Conservation (phyloP, 2,329 filamentous ascomycete genomes). For the Colletotrichum tamarilloi region DNA sequence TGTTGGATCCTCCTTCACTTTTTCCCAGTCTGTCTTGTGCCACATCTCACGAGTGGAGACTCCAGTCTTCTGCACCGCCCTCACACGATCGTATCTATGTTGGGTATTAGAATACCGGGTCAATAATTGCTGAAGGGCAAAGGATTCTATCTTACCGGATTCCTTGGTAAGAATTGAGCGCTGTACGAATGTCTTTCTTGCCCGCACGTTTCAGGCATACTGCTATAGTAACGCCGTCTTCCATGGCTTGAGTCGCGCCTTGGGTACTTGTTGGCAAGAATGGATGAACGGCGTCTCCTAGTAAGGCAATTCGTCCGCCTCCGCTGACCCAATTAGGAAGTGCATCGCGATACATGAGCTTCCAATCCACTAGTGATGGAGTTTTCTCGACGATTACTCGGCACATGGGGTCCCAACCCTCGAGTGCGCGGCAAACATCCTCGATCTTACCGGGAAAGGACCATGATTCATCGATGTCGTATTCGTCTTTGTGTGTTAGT, state of each 20-base stretch:
- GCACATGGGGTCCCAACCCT: conserved; percentile 52
- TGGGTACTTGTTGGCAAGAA: not conserved
- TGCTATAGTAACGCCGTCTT: not conserved
- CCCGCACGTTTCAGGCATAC: not conserved
- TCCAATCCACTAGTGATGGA: conserved; percentile 60
- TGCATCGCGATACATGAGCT: conserved; percentile 61
- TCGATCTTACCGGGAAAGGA: conserved; percentile 63
- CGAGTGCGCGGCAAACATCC: conserved; percentile 61
- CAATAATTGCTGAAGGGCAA: not conserved
- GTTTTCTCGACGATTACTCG: conserved; percentile 61
- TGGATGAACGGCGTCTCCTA: conserved; percentile 38
- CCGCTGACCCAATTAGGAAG: conserved; percentile 61
- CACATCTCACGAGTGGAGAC: conserved; percentile 58
- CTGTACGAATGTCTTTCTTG: not conserved
- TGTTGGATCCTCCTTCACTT: conserved; percentile 55
- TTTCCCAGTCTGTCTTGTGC: conserved; percentile 60
- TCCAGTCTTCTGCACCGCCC: conserved; percentile 55
- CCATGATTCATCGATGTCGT: conserved; percentile 67
- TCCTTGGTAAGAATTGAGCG: not conserved
- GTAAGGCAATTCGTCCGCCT: conserved; percentile 53
- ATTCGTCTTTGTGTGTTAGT: conserved; percentile 64
- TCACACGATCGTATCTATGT: conserved; percentile 52
- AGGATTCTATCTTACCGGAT: not conserved
- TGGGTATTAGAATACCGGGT: not conserved
- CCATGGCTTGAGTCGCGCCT: not conserved